A percentile compares a stretch with the other conserved stretches of the same genome.
Conservation (phyloP, 805 yeast genomes). For the Lipomyces sp. region DNA sequence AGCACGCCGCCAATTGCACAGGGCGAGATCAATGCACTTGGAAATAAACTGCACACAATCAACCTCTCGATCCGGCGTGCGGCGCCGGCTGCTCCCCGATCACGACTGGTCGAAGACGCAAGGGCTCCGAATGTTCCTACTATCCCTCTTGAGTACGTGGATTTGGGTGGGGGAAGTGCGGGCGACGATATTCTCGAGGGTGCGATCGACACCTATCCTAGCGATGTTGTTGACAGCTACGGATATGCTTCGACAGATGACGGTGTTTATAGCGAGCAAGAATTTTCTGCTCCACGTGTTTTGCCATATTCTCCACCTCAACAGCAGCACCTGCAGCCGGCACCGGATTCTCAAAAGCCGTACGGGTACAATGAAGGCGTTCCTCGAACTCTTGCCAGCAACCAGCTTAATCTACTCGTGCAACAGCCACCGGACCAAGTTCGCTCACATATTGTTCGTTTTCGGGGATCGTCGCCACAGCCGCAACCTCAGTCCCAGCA, state of each 20-base stretch:
- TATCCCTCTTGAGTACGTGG: conserved; percentile 10
- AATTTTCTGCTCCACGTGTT: not conserved
- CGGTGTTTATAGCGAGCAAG: not conserved
- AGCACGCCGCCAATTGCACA: conserved; percentile 27
- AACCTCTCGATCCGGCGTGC: conserved; percentile 29
- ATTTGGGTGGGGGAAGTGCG: not conserved
- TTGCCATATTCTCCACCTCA: not conserved
- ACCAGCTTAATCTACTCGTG: conserved; percentile 5
- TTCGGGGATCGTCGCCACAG: not conserved
- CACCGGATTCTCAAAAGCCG: conserved; percentile 1
- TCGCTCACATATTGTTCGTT: not conserved
- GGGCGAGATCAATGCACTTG: conserved; percentile 17
- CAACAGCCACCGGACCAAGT: conserved; percentile 2
- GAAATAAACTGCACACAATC: conserved; percentile 16
- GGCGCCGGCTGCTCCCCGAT: conserved; percentile 17
- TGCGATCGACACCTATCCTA: conserved; percentile 1
- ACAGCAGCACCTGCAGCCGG: not conserved
- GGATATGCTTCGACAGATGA: conserved; percentile 2
- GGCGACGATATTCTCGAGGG: conserved; percentile 6
- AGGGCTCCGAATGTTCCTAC: not conserved
- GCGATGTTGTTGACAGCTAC: conserved; percentile 19
- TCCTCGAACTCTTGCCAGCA: conserved; percentile 20
- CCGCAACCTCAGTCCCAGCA: conserved; percentile 10
- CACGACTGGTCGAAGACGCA: not conserved
- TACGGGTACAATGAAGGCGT: conserved; percentile 4